phyloP scores from a whole-genome alignment of 805 yeast species.

The Lipomyces chichibuensis region DNA sequence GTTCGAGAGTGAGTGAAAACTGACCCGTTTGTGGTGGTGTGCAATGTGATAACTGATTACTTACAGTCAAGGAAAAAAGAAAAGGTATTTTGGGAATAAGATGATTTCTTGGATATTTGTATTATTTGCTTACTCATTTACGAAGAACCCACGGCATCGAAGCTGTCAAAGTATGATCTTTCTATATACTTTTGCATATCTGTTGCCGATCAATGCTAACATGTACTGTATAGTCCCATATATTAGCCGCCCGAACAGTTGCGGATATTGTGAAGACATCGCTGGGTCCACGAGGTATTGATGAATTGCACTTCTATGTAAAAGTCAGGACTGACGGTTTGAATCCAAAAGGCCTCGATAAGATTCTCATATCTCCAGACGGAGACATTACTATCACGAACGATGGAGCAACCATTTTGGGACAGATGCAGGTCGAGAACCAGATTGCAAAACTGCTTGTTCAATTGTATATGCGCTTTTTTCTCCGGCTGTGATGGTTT shows the following conservation, averaged over 20 bases:
- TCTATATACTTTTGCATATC: too few species aligned
- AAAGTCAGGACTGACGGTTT: not conserved
- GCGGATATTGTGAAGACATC: constrained; percentile 90
- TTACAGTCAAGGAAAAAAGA: constrained; percentile 48
- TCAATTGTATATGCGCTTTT: constrained; percentile 58
- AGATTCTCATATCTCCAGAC: constrained; percentile 91
- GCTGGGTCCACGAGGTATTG: constrained; percentile 81
- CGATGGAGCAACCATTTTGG: constrained; percentile 95
- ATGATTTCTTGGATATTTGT: too few species aligned
- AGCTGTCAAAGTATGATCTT: constrained; percentile 55
- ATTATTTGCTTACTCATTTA: not conserved
- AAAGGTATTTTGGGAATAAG: constrained; percentile 33
- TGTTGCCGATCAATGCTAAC: not conserved
- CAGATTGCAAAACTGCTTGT: constrained; percentile 95
- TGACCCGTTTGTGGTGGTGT: not conserved
- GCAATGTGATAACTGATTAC: constrained; percentile 11
- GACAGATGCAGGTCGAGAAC: constrained; percentile 94
- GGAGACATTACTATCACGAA: constrained; percentile 98
- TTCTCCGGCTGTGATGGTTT: not conserved
- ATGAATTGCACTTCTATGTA: not conserved
- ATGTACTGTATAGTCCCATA: constrained; percentile 62
- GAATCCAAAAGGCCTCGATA: constrained; percentile 65
- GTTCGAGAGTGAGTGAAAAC: constrained; percentile 74
- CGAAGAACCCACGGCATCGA: constrained; percentile 72
- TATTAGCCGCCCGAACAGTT: constrained; percentile 91